Conservation (phyloP, 2,329 filamentous ascomycete genomes). For the Hypomyces perniciosus region DNA sequence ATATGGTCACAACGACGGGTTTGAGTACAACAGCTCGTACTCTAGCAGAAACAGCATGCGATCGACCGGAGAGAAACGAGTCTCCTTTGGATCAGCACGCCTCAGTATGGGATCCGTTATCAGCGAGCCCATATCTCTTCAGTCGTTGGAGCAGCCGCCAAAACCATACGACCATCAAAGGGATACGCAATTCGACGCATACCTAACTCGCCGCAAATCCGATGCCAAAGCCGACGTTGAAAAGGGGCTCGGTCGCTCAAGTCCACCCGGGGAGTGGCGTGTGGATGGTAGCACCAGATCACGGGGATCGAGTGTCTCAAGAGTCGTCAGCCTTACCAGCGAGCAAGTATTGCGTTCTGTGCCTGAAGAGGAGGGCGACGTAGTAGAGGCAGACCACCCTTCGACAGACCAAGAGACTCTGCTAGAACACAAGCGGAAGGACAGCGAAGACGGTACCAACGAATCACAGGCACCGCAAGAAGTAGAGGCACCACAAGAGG, state of each 20-base stretch:
- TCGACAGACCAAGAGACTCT: constrained; percentile 11
- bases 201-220: constrained; percentile 31
- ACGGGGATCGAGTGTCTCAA: constrained; percentile 22
- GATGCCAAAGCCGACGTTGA: constrained; percentile 21
- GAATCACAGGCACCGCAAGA: constrained; percentile 18
- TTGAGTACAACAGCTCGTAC: constrained; percentile 24
- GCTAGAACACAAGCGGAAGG: constrained; percentile 16
- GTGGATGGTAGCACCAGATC: constrained; percentile 16
- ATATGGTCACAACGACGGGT: constrained; percentile 38
- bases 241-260: constrained; percentile 23
- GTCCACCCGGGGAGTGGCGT: constrained; percentile 5
- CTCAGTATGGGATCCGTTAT: constrained; percentile 23
- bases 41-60: constrained; percentile 17
- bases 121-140: constrained; percentile 18
- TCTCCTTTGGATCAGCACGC: constrained; percentile 22
- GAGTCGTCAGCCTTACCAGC: constrained; percentile 31
- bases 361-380: constrained; percentile 32
- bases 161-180: constrained; percentile 39
- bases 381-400: background rate
- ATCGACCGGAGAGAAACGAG: constrained; percentile 23
- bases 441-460: constrained; percentile 15
- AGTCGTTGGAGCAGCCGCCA: constrained; percentile 19
- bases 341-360: constrained; percentile 34
- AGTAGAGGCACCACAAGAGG: constrained; percentile 18
- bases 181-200: constrained; percentile 43